A percentile compares a stretch with the other conserved stretches of the same genome.
Evolutionary conservation across 2,329 filamentous ascomycete species (phyloP).

Genomic region (Ophiostoma quercus): DNA sequence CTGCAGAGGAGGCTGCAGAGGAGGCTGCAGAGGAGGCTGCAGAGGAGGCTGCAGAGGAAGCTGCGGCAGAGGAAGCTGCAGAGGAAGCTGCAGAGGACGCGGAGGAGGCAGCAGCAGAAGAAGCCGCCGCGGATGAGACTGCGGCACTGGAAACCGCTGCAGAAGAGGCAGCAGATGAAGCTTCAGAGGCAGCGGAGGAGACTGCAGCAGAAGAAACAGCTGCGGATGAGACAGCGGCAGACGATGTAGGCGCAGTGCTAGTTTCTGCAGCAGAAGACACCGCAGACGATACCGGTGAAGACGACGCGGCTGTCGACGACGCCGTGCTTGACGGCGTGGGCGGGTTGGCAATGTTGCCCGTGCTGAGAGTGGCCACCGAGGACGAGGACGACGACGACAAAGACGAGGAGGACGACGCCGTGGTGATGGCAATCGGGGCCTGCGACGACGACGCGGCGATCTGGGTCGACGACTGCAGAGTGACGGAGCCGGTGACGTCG

Average conservation of each 20-base stretch:
- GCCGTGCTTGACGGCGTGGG: not conserved
- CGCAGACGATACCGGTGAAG: not conserved
- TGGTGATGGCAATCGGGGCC: slow-evolving; percentile 14
- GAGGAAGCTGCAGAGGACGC: not conserved
- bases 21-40: not conserved
- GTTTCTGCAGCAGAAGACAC: not conserved
- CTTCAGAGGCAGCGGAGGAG: not conserved
- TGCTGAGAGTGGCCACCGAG: not conserved
- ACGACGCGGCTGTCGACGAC: not conserved
- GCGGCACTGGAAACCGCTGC: not conserved
- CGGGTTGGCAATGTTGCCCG: not conserved
- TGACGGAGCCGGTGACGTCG: slow-evolving; percentile 16
- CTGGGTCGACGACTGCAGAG: slow-evolving; percentile 23
- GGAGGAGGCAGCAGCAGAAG: not conserved
- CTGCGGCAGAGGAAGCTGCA: not conserved
- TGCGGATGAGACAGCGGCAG: not conserved
- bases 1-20: not conserved
- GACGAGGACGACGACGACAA: not conserved
- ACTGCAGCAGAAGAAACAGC: not conserved
- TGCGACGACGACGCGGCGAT: slow-evolving; percentile 7
- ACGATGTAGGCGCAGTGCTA: not conserved
- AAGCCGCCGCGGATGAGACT: not conserved
- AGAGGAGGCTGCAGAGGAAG: not conserved
- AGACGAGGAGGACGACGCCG: not conserved
- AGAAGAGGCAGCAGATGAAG: not conserved